Conservation (phyloP, 305 asterid genomes). For the Lippia alba region DNA sequence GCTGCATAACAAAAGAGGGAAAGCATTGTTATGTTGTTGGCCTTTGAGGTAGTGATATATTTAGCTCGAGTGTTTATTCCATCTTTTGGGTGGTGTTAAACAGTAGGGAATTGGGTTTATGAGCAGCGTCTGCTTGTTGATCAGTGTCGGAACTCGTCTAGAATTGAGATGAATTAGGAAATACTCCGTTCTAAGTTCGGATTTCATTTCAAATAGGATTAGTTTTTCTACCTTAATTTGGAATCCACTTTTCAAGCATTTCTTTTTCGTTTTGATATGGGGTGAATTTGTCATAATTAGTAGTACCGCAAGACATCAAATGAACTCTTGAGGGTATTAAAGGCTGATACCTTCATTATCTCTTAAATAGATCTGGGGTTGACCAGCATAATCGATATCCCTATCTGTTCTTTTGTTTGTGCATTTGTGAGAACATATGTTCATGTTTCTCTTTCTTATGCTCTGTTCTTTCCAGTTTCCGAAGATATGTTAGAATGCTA, state of each 20-base stretch:
- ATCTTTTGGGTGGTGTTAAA: conserved; percentile 5
- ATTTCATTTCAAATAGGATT: background rate
- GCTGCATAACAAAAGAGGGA: background rate
- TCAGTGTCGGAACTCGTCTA: background rate
- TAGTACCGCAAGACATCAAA: background rate
- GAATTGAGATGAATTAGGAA: background rate
- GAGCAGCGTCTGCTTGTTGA: conserved; percentile 16
- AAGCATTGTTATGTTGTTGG: background rate
- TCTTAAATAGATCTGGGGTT: background rate
- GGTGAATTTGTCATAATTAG: background rate
- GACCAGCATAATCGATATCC: background rate
- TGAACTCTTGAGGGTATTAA: background rate
- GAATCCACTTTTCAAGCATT: background rate
- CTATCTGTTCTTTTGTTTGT: conserved; percentile 3
- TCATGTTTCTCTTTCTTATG: background rate
- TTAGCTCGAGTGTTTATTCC: background rate
- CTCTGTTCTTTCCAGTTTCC: background rate
- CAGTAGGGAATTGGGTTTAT: background rate
- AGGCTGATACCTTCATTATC: background rate
- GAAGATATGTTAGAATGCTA: no score
- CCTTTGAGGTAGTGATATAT: conserved; percentile 8
- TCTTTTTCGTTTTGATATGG: background rate
- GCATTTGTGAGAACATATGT: background rate
- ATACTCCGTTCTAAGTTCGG: background rate
- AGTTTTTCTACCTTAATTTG: background rate